Evolutionary conservation across 2,329 filamentous ascomycete species (phyloP).

Genomic region (Xylaria sp.): DNA sequence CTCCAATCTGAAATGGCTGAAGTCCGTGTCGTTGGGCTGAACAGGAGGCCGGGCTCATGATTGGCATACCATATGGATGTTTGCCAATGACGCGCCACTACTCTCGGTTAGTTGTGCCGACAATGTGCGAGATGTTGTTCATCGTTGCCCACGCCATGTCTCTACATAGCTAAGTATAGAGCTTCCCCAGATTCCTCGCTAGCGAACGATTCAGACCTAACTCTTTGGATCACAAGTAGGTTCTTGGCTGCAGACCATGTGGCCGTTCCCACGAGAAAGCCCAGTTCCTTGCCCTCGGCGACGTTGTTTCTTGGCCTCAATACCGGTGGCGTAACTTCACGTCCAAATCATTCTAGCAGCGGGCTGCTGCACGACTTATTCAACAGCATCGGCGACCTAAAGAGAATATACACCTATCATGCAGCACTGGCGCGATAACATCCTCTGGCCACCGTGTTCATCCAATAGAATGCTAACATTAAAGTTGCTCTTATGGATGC

Average conservation of each 20-base stretch:
- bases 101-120: constrained; percentile 5
- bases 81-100: neutral
- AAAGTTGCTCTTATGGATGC: constrained; percentile 1
- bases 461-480: constrained; percentile 5
- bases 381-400: neutral
- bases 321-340: neutral
- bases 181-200: neutral
- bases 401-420: neutral
- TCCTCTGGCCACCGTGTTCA: neutral
- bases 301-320: neutral
- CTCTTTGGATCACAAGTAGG: neutral
- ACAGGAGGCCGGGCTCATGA: neutral
- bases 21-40: neutral
- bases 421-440: neutral
- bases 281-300: neutral
- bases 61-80: neutral
- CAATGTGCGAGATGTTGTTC: constrained; percentile 11
- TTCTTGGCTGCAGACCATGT: constrained; percentile 10
- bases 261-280: neutral
- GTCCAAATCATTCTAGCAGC: neutral
- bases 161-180: neutral
- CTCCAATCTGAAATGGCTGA: neutral
- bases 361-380: neutral
- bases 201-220: constrained; percentile 10
- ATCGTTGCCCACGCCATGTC: neutral